Percentiles rank a stretch among this genome's conserved stretches.
Conservation (phyloP, 192 early-diverging fungal species). For the Kickxella alabastrina region DNA sequence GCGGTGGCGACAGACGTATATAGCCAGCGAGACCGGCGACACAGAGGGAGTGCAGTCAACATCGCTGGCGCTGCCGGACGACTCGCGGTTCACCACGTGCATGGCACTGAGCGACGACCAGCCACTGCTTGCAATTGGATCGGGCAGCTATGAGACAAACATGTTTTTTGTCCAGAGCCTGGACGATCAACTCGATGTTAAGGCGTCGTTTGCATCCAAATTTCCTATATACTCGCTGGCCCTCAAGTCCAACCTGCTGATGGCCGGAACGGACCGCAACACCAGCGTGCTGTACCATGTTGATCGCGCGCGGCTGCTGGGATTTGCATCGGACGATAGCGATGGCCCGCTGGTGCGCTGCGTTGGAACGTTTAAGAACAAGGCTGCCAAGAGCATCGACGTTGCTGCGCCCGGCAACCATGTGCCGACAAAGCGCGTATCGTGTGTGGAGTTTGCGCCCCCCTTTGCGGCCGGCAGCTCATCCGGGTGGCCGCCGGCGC, state of each 20-base stretch:
- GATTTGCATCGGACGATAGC: slow-evolving; percentile 5
- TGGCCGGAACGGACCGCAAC: slow-evolving; percentile 50
- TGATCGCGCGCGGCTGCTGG: slow-evolving; percentile 42
- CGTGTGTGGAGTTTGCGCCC: slow-evolving; percentile 51
- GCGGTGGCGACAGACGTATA: slow-evolving; percentile 35
- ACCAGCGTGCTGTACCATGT: slow-evolving; percentile 52
- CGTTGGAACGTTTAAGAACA: slow-evolving; percentile 52
- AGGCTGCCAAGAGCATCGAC: slow-evolving; percentile 46
- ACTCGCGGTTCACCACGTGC: slow-evolving; percentile 47
- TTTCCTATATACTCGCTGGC: slow-evolving; percentile 51
- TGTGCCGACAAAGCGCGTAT: slow-evolving; percentile 35
- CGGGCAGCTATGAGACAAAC: slow-evolving; percentile 50
- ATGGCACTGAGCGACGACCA: slow-evolving; percentile 48
- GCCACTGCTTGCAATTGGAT: slow-evolving; percentile 46
- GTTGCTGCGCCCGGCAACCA: slow-evolving; percentile 49
- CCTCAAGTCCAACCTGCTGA: slow-evolving; percentile 36
- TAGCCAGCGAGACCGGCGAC: slow-evolving; percentile 44
- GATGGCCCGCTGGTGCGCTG: slow-evolving; percentile 35
- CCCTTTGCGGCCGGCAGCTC: slow-evolving; percentile 1
- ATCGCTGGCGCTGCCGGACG: slow-evolving; percentile 45
- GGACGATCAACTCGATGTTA: slow-evolving; percentile 45
- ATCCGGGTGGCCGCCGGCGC: slow-evolving; percentile 20
- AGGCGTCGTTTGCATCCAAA: slow-evolving; percentile 53
- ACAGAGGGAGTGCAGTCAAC: slow-evolving; percentile 40
- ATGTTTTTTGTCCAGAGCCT: slow-evolving; percentile 53